phyloP scores from a whole-genome alignment of 2,329 filamentous ascomycete species.

The Cercospora sp. region DNA sequence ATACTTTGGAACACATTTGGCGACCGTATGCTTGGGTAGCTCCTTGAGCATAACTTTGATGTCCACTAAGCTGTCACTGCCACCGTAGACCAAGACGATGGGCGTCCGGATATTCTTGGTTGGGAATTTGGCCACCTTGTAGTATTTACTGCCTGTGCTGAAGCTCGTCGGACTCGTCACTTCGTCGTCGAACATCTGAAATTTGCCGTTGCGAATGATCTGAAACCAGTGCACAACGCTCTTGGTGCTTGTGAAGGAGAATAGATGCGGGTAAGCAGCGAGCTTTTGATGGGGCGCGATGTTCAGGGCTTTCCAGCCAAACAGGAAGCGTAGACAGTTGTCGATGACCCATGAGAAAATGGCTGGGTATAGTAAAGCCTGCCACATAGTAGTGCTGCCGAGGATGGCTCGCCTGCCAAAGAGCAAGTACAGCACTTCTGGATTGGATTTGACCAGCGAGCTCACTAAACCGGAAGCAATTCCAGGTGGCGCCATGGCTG shows the following conservation, averaged over 20 bases:
- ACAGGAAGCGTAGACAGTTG: constrained; percentile 75
- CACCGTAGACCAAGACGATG: constrained; percentile 89
- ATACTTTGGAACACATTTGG: constrained; percentile 85
- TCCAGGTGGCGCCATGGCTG: constrained; percentile 93
- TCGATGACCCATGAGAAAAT: constrained; percentile 90
- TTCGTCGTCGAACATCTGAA: constrained; percentile 99
- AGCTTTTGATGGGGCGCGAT: constrained; percentile 87
- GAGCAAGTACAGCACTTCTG: constrained; percentile 85
- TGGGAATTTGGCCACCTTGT: constrained; percentile 93
- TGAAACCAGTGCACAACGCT: constrained; percentile 99
- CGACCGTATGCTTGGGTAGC: constrained; percentile 78
- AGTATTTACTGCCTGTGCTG: constrained; percentile 74
- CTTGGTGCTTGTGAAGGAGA: constrained; percentile 95
- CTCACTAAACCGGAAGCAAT: constrained; percentile 88
- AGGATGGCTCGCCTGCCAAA: constrained; percentile 91
- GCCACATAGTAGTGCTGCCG: constrained; percentile 94
- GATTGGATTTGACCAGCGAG: constrained; percentile 88
- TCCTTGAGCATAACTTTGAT: constrained; percentile 90
- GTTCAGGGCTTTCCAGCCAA: constrained; percentile 84
- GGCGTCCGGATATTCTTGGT: constrained; percentile 97
- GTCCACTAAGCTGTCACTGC: constrained; percentile 89
- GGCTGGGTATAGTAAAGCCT: constrained; percentile 89
- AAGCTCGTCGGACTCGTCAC: constrained; percentile 74
- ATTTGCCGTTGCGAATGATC: constrained; percentile 92
- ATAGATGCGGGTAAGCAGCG: constrained; percentile 91